A percentile compares a stretch with the other conserved stretches of the same genome.
phyloP scores from a whole-genome alignment of 2,329 filamentous ascomycete genomes.

The Fusarium succisae region DNA sequence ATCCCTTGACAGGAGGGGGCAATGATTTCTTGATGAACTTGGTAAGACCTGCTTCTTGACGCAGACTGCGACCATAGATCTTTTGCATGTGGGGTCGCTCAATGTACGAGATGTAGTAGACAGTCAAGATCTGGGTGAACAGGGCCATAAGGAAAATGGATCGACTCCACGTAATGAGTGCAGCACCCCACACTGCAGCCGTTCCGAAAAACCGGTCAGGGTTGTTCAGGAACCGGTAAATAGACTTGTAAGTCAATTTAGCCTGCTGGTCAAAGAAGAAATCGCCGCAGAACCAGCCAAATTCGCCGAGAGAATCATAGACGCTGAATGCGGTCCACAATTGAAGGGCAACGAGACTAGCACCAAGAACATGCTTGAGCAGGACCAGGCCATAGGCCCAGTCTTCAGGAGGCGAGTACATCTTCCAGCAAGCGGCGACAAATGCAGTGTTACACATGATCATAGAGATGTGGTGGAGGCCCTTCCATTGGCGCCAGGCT shows the following conservation, averaged over 20 bases:
- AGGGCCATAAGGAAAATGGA: conserved; percentile 88
- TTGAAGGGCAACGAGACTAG: conserved; percentile 83
- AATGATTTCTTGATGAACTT: conserved; percentile 90
- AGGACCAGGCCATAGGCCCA: conserved; percentile 89
- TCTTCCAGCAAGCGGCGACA: conserved; percentile 92
- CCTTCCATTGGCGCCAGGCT: conserved; percentile 98
- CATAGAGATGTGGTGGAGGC: conserved; percentile 92
- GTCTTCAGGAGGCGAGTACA: conserved; percentile 87
- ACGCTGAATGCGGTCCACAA: conserved; percentile 93
- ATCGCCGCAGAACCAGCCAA: conserved; percentile 98
- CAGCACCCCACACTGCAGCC: conserved; percentile 94
- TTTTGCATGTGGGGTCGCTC: conserved; percentile 99
- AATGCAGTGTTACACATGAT: conserved; percentile 90
- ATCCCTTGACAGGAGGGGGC: conserved; percentile 82
- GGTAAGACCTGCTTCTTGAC: conserved; percentile 88
- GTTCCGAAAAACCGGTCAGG: conserved; percentile 93
- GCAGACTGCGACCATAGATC: conserved; percentile 86
- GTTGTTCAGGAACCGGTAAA: conserved; percentile 98
- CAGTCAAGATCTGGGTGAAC: conserved; percentile 83
- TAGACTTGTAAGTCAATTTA: conserved; percentile 94
- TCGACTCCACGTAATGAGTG: conserved; percentile 90
- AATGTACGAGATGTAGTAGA: conserved; percentile 90
- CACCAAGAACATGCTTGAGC: conserved; percentile 86
- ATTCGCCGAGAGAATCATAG: conserved; percentile 95
- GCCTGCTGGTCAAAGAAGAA: conserved; percentile 94